Evolutionary conservation across 257 asterid genomes (phyloP), one percentile per base, ranked within the genome.

Genomic region (Leptodermis oblonga): DNA sequence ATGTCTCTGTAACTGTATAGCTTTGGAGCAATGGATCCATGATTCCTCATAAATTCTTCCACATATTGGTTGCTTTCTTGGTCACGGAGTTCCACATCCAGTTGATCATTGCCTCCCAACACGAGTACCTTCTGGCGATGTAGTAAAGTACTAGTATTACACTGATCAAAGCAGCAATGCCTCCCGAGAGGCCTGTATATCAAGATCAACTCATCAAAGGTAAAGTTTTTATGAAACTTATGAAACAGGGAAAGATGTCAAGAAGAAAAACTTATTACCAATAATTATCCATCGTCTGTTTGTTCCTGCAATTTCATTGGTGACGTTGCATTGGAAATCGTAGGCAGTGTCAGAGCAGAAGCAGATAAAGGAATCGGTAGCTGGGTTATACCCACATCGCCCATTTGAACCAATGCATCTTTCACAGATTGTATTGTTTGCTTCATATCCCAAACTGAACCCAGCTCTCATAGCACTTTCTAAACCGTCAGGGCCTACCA

Each of bases 11-110:
- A 84, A 46, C 34, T 78, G 20, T 84, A 86, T 42, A 70, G 43
- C 76, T 72, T 81, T 14, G 86, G 87, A 60, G 85, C 81, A 43
- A 74, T 75, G 60, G 82, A 82, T 55, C 85, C 92, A 25, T 79
- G 64, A 22, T 28, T 77, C 67, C 69, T 83, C 62, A 84, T 62
- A 52, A 81, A 73, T 59, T 73, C 78, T 77, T 86, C 81, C 14
- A 86, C n/a, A 20, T 39, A 39, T n/a, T 53, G 70, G 72, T 70
- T 59, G 8, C 42, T 51, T 68, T 60, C 62, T 20, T 67, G 39
- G 15, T 76, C 68, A n/a, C 68, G 15, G 17, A 58, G 37, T 60
- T 70, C 11, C 13, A 58, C 45, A 45, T 67, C 64, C 59, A 28
- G 28, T 2, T 17, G 43, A 60, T 5, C 12, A 65, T 15, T 59